phyloP scores from a whole-genome alignment of 2,329 filamentous ascomycete genomes.

The Colletotrichum sp. region DNA sequence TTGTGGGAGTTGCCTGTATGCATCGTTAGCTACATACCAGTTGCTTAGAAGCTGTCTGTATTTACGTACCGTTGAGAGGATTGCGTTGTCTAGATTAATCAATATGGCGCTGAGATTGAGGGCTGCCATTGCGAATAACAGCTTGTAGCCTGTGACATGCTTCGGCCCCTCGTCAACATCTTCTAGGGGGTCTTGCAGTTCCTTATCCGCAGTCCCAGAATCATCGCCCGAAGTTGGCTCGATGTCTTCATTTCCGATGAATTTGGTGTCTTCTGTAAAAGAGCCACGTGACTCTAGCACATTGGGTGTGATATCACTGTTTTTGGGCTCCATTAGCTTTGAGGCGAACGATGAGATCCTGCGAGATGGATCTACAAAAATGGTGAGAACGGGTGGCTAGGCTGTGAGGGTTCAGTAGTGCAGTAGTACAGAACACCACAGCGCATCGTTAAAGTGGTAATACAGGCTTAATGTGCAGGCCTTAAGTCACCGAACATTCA shows the following conservation, averaged over 20 bases:
- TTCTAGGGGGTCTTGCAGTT: not conserved
- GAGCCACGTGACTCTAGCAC: not conserved
- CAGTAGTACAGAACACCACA: not conserved
- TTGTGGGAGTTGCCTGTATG: conserved; percentile 47
- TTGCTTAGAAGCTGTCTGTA: not conserved
- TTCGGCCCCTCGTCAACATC: not conserved
- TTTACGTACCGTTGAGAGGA: not conserved
- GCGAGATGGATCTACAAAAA: not conserved
- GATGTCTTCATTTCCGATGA: not conserved
- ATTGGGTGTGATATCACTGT: not conserved
- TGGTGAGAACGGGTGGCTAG: not conserved
- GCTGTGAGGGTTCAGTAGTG: not conserved
- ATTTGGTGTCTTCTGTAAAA: not conserved
- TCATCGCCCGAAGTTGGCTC: not conserved
- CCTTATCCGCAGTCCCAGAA: not conserved
- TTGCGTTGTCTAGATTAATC: not conserved
- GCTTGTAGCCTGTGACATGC: not conserved
- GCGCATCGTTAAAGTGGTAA: not conserved
- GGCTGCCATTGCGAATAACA: not conserved
- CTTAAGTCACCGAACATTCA: not conserved
- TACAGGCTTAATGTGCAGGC: not conserved
- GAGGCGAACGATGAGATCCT: not conserved
- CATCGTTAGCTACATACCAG: not conserved
- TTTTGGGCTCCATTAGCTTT: not conserved
- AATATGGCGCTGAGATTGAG: not conserved